A percentile compares a stretch with the other conserved stretches of the same genome.
Conservation (phyloP, 2,329 filamentous ascomycete genomes). For the Orbilia quercus region DNA sequence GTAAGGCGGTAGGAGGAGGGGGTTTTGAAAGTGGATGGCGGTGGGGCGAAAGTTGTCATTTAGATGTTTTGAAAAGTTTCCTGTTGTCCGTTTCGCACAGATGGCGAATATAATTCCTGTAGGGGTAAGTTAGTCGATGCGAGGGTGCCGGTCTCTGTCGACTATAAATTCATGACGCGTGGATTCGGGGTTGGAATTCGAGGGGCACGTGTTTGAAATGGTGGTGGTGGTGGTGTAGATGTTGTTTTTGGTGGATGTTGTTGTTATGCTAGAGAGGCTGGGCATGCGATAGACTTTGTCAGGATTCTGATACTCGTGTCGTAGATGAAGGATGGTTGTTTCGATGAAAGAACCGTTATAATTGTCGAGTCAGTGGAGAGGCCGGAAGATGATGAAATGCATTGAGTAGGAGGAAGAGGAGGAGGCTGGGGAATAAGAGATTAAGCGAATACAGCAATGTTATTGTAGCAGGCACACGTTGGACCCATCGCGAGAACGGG, state of each 20-base stretch:
- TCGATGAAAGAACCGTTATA: conserved; percentile 22
- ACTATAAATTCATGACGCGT: conserved; percentile 56
- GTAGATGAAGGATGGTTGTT: conserved; percentile 4
- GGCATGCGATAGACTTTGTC: conserved; percentile 12
- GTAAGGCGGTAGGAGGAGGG: conserved; percentile 49
- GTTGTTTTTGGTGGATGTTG: conserved; percentile 20
- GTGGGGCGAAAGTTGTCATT: conserved; percentile 50
- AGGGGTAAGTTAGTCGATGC: conserved; percentile 30
- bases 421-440: conserved; percentile 27
- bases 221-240: no score
- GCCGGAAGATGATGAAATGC: conserved; percentile 18
- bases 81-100: not conserved
- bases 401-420: conserved; percentile 1
- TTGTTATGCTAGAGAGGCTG: conserved; percentile 3
- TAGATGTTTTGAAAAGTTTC: conserved; percentile 17
- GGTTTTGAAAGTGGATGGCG: conserved; percentile 42
- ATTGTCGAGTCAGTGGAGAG: conserved; percentile 4
- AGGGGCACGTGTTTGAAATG: conserved; percentile 17
- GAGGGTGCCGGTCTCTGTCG: conserved; percentile 22
- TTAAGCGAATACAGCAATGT: conserved; percentile 44
- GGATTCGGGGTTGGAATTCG: conserved; percentile 7
- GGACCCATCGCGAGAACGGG: conserved; percentile 14
- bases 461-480: conserved; percentile 16
- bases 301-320: conserved; percentile 2
- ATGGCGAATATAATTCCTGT: conserved; percentile 8